Base-by-base conservation (phyloP, 441 rosid species). In the Raphanus hybrid region DNA sequence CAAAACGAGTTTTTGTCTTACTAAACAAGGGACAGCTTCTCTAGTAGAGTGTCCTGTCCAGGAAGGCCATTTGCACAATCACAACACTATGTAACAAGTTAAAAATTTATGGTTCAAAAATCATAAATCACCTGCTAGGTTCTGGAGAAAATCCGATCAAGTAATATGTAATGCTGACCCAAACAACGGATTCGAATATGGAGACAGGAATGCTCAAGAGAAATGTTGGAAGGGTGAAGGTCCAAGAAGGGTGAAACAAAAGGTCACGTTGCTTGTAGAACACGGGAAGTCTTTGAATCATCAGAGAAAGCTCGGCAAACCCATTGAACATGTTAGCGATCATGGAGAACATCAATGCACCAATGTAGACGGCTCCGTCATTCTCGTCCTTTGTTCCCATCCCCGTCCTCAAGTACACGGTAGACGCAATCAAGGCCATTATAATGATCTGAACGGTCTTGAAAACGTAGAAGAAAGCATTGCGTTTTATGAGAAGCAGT, bases 211-310 rank as follows among this genome's bases (percentile, higher is more conserved):
- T 67, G 16, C 79, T 48, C 5, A 91, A 85, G 75, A 91, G 75
- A 81, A 89, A 82, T 14, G 86, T 88, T 5, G 98, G 97, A 11
- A 96, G 75, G 10, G 95, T 92, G 79, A 87, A 96, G 32, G 94
- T 78, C 98, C 98, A 92, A 4, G 91, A 74, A 16, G 99, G 99
- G 41, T 93, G 89, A 59, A 91, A 92, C 35, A 86, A 75, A 43
- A 93, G 94, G 65, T 96, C 99, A 63, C 99, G 88, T 45, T 96
- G 99, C 90, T 93, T 93, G 84, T 90, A 94, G 70, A 93, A 92
- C 78, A 93, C 97, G 3, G 96, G 97, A 79, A 96, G 94, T 75
- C 98, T 88, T 41, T 35, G 61, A 43, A 96, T 86, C 81, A 83
- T 82, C 70, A 92, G 4, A 8, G 93, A 23, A 5, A 96, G 89